Evolutionary conservation across 1,284 basidiomycete genomes (phyloP).

Genomic region (Moesziomyces parantarcticus): DNA sequence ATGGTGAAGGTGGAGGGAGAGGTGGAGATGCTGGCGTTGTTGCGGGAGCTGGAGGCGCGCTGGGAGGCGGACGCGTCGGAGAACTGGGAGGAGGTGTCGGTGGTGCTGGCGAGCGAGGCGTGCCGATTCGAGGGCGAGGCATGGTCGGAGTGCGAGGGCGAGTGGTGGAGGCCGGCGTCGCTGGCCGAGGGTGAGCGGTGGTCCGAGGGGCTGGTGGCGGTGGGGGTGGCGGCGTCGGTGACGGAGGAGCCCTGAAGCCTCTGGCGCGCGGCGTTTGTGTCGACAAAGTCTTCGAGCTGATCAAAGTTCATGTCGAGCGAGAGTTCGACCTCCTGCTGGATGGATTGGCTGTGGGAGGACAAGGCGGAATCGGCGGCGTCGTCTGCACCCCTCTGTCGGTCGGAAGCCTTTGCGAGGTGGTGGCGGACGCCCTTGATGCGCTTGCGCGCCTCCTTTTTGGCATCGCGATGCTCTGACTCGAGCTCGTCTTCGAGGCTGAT

Average conservation of each 20-base stretch:
- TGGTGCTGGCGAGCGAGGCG: conserved; percentile 26
- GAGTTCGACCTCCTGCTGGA: conserved; percentile 48
- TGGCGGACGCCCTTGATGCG: conserved; percentile 49
- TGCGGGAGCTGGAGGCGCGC: conserved; percentile 16
- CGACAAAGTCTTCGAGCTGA: conserved; percentile 84
- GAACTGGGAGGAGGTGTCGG: conserved; percentile 27
- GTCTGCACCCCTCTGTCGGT: conserved; percentile 13
- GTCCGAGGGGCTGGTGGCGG: conserved; percentile 28
- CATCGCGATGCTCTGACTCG: conserved; percentile 17
- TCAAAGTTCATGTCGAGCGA: conserved; percentile 81
- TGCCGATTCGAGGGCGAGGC: conserved; percentile 25
- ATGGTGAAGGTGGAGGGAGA: conserved; percentile 30
- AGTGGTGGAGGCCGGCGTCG: conserved; percentile 26
- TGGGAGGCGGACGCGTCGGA: conserved; percentile 24
- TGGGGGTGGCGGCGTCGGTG: conserved; percentile 24
- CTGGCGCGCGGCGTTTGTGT: conserved; percentile 68
- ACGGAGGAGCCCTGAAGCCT: conserved; percentile 40
- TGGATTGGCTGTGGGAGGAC: conserved; percentile 31
- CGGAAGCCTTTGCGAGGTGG: conserved; percentile 33
- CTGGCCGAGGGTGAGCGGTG: conserved; percentile 34
- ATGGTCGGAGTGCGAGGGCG: conserved; percentile 28
- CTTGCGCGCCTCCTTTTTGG: conserved; percentile 37
- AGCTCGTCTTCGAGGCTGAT: conserved; percentile 49
- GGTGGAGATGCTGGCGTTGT: conserved; percentile 20
- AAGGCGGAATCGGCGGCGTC: conserved; percentile 25